Evolutionary conservation across 345 rosid species (phyloP), one percentile per base, ranked within the genome.

Genomic region (Stellera chamaejasme): DNA sequence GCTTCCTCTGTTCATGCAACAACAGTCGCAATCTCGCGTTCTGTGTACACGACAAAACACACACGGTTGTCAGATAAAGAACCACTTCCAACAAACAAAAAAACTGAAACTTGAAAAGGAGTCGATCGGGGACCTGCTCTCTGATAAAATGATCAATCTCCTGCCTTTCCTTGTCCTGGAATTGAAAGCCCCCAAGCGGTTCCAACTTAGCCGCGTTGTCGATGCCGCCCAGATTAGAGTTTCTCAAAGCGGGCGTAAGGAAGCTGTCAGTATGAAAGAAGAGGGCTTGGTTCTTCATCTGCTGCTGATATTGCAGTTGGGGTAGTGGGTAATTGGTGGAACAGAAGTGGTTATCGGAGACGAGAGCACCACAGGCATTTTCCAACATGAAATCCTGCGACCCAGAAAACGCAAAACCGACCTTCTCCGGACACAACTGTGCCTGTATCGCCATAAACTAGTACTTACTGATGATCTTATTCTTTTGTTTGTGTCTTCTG

Each of bases 361-460:
- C 48, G 5, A 54, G 62, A 27, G 72, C 83, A 11, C 67, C 58
- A 19, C 69, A 54, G 5, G 71, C 80, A 56, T 74, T 74, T 50
- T 69, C 79, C 39, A 32, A 32, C 50, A 69, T 59, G 74, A 58
- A 65, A 65, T 77, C 83, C 19, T 77, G 81, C 2, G 72, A 71
- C 3, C 70, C 82, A 23, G 59, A 72, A 19, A 64, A 58, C 1
- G 83, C 77, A 52, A 69, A 65, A 25, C 80, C 78, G 15, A 63
- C 44, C 16, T 60, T 79, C 47, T 78, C 77, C 3, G 73, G 66
- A 68, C 65, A 69, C 56, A 78, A 56, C 85, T 77, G 85, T 11
- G 96, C 84, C 70, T 80, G 81, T 36, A 91, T 71, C 7, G 98
- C 98, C 98, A 81, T 84, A 42, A 6, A 3, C 41, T 28, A 26